phyloP scores from a whole-genome alignment of 2,329 filamentous ascomycete genomes.

The Scedosporium minutisporum region DNA sequence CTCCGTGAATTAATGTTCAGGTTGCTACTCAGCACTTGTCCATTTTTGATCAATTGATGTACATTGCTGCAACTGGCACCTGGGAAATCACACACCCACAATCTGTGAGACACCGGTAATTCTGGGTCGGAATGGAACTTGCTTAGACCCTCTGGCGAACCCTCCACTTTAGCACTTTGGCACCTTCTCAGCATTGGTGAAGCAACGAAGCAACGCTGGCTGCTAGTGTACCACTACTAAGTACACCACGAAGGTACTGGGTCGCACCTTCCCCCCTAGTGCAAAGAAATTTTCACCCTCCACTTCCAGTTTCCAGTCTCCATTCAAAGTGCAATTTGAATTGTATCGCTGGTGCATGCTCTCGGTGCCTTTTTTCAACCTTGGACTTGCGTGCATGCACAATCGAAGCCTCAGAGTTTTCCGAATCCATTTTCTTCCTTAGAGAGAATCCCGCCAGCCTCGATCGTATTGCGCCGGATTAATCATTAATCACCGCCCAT shows the following conservation, averaged over 20 bases:
- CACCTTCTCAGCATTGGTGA: too few species aligned
- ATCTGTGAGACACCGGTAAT: slow-evolving; percentile 1
- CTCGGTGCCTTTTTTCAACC: too few species aligned
- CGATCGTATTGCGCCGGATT: not conserved
- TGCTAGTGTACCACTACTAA: not conserved
- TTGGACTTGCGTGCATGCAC: too few species aligned
- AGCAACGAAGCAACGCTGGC: too few species aligned
- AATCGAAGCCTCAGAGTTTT: too few species aligned
- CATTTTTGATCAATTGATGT: too few species aligned
- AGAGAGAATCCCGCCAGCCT: not conserved
- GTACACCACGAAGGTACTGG: too few species aligned
- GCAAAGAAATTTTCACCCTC: slow-evolving; percentile 1
- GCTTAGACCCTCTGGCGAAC: not conserved
- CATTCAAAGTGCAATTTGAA: too few species aligned
- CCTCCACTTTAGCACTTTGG: not conserved
- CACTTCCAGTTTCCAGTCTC: not conserved
- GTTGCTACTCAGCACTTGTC: too few species aligned
- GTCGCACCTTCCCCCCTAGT: not conserved
- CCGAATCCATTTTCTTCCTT: too few species aligned
- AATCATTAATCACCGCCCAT: not conserved
- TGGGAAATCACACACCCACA: not conserved
- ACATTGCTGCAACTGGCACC: not conserved
- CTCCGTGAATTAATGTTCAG: too few species aligned
- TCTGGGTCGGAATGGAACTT: not conserved
- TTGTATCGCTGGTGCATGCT: too few species aligned